Evolutionary conservation across 1,284 basidiomycete species (phyloP).

Genomic region (Apiotrichum akiyoshidainum): DNA sequence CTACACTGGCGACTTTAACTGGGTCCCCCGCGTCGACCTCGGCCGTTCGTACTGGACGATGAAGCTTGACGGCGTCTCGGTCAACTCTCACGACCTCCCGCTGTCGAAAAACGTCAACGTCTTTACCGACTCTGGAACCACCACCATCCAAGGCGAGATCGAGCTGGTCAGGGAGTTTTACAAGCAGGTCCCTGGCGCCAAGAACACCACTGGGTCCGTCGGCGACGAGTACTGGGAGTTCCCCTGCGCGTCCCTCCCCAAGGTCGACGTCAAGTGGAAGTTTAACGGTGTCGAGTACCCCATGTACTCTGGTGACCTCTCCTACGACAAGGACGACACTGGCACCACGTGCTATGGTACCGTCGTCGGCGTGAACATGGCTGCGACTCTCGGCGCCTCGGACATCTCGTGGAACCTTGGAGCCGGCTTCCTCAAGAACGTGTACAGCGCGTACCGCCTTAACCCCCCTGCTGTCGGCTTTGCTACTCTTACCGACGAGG

Average conservation of each 20-base stretch:
- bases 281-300: slow-evolving; percentile 6
- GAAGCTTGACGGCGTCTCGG: background rate
- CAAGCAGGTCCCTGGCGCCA: background rate
- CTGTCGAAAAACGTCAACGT: background rate
- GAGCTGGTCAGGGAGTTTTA: slow-evolving; percentile 2
- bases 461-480: slow-evolving; percentile 53
- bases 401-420: slow-evolving; percentile 75
- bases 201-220: background rate
- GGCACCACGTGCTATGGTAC: background rate
- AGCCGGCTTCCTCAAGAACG: slow-evolving; percentile 81
- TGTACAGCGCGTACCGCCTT: slow-evolving; percentile 53
- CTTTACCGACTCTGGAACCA: slow-evolving; percentile 3
- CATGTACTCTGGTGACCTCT: slow-evolving; percentile 8
- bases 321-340: background rate
- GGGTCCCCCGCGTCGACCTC: background rate
- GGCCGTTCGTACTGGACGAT: slow-evolving; percentile 2
- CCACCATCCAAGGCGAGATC: background rate
- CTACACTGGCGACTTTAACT: slow-evolving; percentile 1
- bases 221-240: background rate
- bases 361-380: background rate
- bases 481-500: slow-evolving; percentile 24
- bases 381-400: background rate
- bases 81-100: background rate
- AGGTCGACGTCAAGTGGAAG: slow-evolving; percentile 1
- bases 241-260: background rate